Conservation (phyloP, 2,329 filamentous ascomycete genomes). For the Pezicula radicicola region DNA sequence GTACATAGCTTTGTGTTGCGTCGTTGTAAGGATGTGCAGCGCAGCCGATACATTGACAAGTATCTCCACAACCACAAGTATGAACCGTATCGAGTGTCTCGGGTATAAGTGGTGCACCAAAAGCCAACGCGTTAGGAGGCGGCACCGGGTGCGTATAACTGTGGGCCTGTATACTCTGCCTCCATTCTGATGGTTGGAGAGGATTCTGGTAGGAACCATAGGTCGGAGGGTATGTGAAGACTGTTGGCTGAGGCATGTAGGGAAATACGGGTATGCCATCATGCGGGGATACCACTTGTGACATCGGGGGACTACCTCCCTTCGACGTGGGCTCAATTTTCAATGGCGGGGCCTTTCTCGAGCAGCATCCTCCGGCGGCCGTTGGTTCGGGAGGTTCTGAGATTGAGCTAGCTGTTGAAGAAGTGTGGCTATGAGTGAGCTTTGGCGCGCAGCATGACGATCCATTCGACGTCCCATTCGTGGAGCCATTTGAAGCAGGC, state of each 20-base stretch:
- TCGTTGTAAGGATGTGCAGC: conserved; percentile 66
- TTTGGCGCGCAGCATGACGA: conserved; percentile 17
- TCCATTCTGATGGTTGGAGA: conserved; percentile 51
- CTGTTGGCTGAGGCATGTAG: conserved; percentile 35
- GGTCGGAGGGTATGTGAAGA: conserved; percentile 51
- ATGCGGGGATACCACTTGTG: conserved; percentile 16
- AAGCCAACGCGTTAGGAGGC: conserved; percentile 10
- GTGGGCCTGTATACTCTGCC: conserved; percentile 40
- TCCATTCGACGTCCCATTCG: conserved; percentile 1
- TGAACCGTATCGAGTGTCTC: conserved; percentile 29
- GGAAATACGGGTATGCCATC: conserved; percentile 20
- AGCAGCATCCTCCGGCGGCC: conserved; percentile 34
- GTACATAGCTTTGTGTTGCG: conserved; percentile 53
- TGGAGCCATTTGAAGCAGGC: background rate
- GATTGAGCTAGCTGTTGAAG: conserved; percentile 18
- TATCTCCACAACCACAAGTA: conserved; percentile 61
- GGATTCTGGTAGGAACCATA: conserved; percentile 54
- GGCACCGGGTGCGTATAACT: conserved; percentile 32
- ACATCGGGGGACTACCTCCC: conserved; percentile 19
- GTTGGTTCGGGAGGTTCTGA: conserved; percentile 14
- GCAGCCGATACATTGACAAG: conserved; percentile 66
- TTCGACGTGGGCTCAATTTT: conserved; percentile 16
- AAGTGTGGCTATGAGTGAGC: conserved; percentile 15
- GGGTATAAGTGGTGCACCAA: conserved; percentile 33
- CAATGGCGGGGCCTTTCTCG: conserved; percentile 22